Conservation (phyloP, 2,329 filamentous ascomycete species). For the Fusarium xyrophilum region DNA sequence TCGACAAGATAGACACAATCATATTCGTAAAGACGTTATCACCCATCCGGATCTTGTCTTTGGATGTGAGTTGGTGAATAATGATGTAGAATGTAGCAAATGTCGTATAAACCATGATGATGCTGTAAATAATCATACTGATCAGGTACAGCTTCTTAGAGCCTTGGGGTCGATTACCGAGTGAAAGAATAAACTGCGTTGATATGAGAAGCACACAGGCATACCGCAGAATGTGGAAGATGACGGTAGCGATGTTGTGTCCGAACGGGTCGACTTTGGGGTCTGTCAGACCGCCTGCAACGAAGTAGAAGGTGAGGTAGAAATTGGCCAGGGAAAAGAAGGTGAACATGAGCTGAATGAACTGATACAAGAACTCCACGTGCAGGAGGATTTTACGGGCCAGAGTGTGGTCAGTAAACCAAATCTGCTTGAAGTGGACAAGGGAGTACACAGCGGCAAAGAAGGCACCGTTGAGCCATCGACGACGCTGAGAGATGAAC, state of each 20-base stretch:
- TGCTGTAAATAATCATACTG: conserved; percentile 85
- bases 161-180: conserved; percentile 95
- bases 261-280: conserved; percentile 86
- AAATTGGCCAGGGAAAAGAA: conserved; percentile 99
- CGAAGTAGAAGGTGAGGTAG: conserved; percentile 98
- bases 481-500: conserved; percentile 93
- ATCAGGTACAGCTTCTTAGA: conserved; percentile 88
- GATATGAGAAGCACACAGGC: conserved; percentile 85
- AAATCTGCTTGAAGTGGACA: conserved; percentile 92
- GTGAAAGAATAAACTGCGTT: conserved; percentile 93
- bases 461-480: conserved; percentile 98
- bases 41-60: conserved; percentile 65
- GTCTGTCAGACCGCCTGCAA: conserved; percentile 88
- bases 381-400: conserved; percentile 89
- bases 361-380: conserved; percentile 94
- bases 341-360: conserved; percentile 90
- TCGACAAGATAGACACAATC: conserved; percentile 87
- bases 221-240: conserved; percentile 89
- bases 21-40: conserved; percentile 95
- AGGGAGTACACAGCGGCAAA: conserved; percentile 98
- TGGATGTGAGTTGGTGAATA: conserved; percentile 72
- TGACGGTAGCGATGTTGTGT: conserved; percentile 79
- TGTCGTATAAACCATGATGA: conserved; percentile 96
- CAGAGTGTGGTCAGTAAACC: conserved; percentile 89
- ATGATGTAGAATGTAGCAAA: conserved; percentile 92